Evolutionary conservation across 345 rosid species (phyloP), one percentile per base, ranked within the genome.

Genomic region (Balakata baccata): DNA sequence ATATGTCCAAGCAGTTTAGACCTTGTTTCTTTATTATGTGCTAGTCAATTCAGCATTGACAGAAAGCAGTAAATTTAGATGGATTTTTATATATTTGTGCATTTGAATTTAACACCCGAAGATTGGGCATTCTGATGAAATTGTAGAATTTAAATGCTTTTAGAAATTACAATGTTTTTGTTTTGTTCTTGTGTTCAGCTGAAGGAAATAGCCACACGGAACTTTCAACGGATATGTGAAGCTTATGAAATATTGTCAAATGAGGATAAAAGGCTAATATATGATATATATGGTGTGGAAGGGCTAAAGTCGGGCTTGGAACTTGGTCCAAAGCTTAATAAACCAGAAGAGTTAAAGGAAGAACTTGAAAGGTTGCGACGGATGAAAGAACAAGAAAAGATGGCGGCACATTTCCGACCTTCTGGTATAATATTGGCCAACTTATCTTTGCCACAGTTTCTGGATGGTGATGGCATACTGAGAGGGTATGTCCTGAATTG

Each of bases 241-340:
- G 99, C 98, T 0, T 91, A 91, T 49, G 97, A 96, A 76, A 87
- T 96, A 75, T 76, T 96, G 68, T 83, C 98, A 0, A 92, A 96
- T 78, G 99, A 90, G 83, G 80, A 73, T 73, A 96, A 87, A 78
- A 85, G 98, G 87, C 80, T 81, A 49, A 87, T 91, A 64, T 96
- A 96, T 85, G 97, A 93, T 57, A 84, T 96, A 53, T 93, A 96
- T 79, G 99, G 97, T 23, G 87, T 93, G 96, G 99, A 93, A 85
- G 99, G 97, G 50, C 51, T 96, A 83, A 76, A 59, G 59, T 89
- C 95, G 50, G 97, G 98, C 56, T 74, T 96, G 82, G 98, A 96
- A 84, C 97, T 96, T 70, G 95, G 97, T 64, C 86, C 93, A 10
- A 87, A 82, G 89, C 81, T 90, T 78, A 87, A 83, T 84, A 96